Conservation (phyloP, 2,329 filamentous ascomycete genomes). For the Clarireedia hainanense region DNA sequence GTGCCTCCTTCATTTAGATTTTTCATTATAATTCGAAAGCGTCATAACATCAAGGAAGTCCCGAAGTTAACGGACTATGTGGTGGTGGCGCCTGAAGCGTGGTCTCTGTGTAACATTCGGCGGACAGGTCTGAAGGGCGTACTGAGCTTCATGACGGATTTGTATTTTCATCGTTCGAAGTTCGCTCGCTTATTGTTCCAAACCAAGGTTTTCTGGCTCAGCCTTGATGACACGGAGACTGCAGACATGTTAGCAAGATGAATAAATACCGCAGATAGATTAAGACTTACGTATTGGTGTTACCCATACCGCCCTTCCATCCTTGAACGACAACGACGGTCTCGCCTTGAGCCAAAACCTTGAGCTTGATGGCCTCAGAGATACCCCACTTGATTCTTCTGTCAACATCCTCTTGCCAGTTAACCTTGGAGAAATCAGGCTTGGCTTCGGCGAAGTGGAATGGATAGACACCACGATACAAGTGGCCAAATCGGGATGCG, state of each 20-base stretch:
- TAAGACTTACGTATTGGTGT: slow-evolving; percentile 63
- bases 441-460: slow-evolving; percentile 91
- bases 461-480: slow-evolving; percentile 97
- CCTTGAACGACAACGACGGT: slow-evolving; percentile 78
- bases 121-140: background rate
- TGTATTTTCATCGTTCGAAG: background rate
- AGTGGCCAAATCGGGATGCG: slow-evolving; percentile 82
- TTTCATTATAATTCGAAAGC: slow-evolving; percentile 6
- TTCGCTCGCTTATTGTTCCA: slow-evolving; percentile 7
- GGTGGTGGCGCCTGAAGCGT: background rate
- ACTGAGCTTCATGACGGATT: background rate
- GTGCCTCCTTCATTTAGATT: background rate
- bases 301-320: slow-evolving; percentile 86
- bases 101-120: background rate
- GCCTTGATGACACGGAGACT: slow-evolving; percentile 30
- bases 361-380: slow-evolving; percentile 74
- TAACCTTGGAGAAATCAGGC: slow-evolving; percentile 85
- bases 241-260: slow-evolving; percentile 1
- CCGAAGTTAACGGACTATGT: background rate
- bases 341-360: slow-evolving; percentile 64
- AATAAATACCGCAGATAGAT: background rate
- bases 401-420: slow-evolving; percentile 99
- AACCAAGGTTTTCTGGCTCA: slow-evolving; percentile 25
- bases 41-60: background rate
- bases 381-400: slow-evolving; percentile 97